Base-by-base conservation (phyloP, 805 yeast species). In the Wickerhamomyces tratensis region DNA sequence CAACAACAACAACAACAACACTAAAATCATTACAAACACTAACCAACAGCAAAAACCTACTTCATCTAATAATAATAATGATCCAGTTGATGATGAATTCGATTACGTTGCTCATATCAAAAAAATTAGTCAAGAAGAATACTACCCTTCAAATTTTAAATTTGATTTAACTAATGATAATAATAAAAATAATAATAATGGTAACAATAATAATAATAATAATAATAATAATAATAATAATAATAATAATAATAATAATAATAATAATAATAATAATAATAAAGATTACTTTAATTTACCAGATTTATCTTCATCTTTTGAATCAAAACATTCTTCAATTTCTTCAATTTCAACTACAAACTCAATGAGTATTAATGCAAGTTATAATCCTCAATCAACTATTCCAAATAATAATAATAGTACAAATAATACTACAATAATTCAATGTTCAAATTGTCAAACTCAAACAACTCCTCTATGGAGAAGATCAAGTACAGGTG, bases 381-480 rank as follows among this genome's bases (percentile, higher is more conserved):
- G 27, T n/a, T 26, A 25, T 25, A 6, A 15, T 13, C 13, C 26
- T 37, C 9, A 8, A 7, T n/a, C 31, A 9, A 7, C 30, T 27
- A 27, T 27, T 27, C 9, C 30, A 7, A 7, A 27, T 27, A 27
- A 27, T 27, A 27, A 27, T 27, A 27, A 27, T 27, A 9, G 30
- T 27, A 27, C 13, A 27, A 38, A 25, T 25, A 33, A 20, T 38
- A 34, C 15, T 33, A 13, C 13, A 11, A 33, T 39, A 6, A 36
- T 43, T 10, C 30, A 38, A 5, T 89, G 98, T 62, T 78, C 89
- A 14, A 89, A 89, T 63, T 91, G 98, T 63, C 80, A 81, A 49
- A 91, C 98, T 0, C 76, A 72, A 41, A 86, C 91, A 9, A 91
- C 97, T 0, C 98, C 97, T 2, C 61, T 91, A n/a, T 91, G 98